Base-by-base conservation (phyloP, 345 rosid species). In the Gossypium ekmanianum region DNA sequence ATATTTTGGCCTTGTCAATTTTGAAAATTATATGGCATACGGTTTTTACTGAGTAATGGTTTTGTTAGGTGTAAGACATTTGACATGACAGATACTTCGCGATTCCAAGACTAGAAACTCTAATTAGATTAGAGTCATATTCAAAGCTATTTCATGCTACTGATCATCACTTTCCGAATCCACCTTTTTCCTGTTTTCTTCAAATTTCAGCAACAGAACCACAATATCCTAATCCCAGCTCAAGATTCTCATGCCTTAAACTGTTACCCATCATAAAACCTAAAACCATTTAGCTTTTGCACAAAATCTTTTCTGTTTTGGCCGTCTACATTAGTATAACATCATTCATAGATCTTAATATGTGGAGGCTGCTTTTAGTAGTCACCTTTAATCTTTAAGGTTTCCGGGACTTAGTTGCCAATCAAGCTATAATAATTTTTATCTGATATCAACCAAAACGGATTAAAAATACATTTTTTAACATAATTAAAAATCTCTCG, bases 201-300 rank as follows among this genome's bases (percentile, higher is more conserved):
- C 66, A 29, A 62, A 62, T 62, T 62, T 29, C 66, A 62, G 66
- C 45, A 62, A 62, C 41, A 7, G 44, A 29, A 34, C 14, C 66
- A 62, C 20, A 29, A 29, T 62, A 14, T 59, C 41, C 41, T 34
- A 34, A 34, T 34, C 41, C 41, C 41, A 34, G 7, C 7, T 34
- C 41, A 34, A 34, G 41, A 5, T 34, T 34, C 41, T 34, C 41
- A 5, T 5, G 41, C 41, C 41, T 34, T 34, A 34, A 34, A 34
- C 7, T 34, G 41, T 34, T 34, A 34, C 41, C 41, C 41, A 34
- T 34, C 41, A 34, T 34, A 34, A 34, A 34, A 34, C 41, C 41
- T 34, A 34, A 34, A 34, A 34, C 41, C 41, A 34, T 34, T 34
- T 34, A 34, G 41, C 41, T 34, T 34, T 34, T 34, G 41, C 41